phyloP scores from a whole-genome alignment of 306 rosid genomes.

The Notholithocarpus densiflorus region DNA sequence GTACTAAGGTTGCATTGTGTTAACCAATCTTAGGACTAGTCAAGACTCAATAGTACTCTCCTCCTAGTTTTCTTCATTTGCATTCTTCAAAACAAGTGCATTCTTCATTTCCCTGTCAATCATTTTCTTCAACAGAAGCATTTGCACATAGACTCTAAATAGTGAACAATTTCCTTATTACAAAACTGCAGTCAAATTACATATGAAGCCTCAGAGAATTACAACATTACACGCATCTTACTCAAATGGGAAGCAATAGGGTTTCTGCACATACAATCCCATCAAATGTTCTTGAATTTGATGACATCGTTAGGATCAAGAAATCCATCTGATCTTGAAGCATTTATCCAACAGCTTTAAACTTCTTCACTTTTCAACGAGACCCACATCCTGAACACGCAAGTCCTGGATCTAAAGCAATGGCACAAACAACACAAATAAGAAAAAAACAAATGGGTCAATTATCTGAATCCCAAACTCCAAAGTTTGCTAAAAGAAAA shows the following conservation, averaged over 20 bases:
- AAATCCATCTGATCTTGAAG: constrained; percentile 5
- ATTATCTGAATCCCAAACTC: neutral
- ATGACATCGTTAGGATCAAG: constrained; percentile 1
- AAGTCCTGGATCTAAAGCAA: constrained; percentile 44
- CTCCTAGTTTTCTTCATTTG: neutral
- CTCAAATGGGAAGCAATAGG: neutral
- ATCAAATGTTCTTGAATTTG: neutral
- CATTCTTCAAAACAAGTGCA: neutral
- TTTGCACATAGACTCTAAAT: constrained; percentile 1
- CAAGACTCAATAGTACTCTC: no score
- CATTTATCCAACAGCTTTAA: constrained; percentile 25
- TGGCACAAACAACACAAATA: neutral
- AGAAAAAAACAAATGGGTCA: neutral
- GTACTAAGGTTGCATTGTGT: no score
- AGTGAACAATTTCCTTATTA: neutral
- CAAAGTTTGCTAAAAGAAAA: neutral
- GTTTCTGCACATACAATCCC: neutral
- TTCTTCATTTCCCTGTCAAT: neutral
- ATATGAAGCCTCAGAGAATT: neutral
- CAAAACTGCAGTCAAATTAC: neutral
- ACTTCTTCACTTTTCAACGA: constrained; percentile 30
- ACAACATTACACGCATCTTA: neutral
- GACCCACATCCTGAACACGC: constrained; percentile 35
- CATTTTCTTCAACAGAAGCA: neutral
- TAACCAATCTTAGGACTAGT: no score